phyloP scores from a whole-genome alignment of 75 land plant species.

The Pseudotsuga menziesii region DNA sequence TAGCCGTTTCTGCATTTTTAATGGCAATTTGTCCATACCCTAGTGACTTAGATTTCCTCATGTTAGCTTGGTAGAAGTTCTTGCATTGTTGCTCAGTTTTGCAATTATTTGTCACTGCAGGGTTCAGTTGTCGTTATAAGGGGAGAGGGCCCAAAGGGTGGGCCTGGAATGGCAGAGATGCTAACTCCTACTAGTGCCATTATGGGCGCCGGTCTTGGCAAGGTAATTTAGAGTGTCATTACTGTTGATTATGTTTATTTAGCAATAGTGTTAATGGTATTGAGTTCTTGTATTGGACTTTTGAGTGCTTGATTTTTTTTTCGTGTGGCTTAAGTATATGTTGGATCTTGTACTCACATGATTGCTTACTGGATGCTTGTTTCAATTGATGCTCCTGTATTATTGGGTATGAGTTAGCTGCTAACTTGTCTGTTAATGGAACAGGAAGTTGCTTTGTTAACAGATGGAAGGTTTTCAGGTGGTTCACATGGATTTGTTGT shows the following conservation, averaged over 20 bases:
- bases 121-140: conserved; percentile 90
- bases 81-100: neutral
- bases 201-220: conserved; percentile 99
- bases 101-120: conserved; percentile 26
- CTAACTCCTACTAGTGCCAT: conserved; percentile 99
- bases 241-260: neutral
- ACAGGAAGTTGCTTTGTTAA: conserved; percentile 91
- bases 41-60: neutral
- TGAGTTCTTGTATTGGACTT: neutral
- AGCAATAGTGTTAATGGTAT: neutral
- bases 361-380: neutral
- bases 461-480: conserved; percentile 98
- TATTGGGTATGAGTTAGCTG: neutral
- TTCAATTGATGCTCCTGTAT: neutral
- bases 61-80: neutral
- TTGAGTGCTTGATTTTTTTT: neutral
- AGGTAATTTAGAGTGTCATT: conserved; percentile 34
- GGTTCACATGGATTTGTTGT: conserved; percentile 99
- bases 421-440: neutral
- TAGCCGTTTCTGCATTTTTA: neutral
- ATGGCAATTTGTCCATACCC: neutral
- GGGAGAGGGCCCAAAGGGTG: conserved; percentile 98
- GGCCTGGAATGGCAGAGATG: conserved; percentile 99
- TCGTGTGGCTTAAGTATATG: neutral
- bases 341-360: neutral